Conservation (phyloP, 345 rosid species). For the Pistacia integerrima region DNA sequence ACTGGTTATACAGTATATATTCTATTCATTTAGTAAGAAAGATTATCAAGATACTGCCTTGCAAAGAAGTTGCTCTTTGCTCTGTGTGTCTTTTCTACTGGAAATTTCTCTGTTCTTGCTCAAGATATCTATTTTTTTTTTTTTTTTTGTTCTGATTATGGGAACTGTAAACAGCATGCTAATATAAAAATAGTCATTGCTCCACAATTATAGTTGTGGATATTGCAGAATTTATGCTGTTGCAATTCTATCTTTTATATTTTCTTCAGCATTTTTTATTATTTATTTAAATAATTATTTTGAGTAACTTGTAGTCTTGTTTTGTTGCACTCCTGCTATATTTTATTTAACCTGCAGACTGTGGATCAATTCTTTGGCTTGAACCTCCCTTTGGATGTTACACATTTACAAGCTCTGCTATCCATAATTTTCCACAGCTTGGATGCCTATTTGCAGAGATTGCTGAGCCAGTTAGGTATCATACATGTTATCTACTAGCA, state of each 20-base stretch:
- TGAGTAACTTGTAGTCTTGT: slow-evolving; percentile 1
- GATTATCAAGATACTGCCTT: slow-evolving; percentile 5
- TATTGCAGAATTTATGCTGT: not conserved
- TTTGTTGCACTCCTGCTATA: slow-evolving; percentile 14
- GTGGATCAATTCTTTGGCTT: slow-evolving; percentile 89
- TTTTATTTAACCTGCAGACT: slow-evolving; percentile 58
- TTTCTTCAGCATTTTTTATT: not conserved
- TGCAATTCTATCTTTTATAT: not conserved
- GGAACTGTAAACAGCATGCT: not conserved
- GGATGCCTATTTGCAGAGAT: slow-evolving; percentile 73
- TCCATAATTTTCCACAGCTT: slow-evolving; percentile 84
- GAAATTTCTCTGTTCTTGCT: slow-evolving; percentile 8
- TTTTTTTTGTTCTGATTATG: not conserved
- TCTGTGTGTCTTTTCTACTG: not conserved
- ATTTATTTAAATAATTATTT: not conserved
- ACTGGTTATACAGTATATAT: not conserved
- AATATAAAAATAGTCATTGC: not conserved
- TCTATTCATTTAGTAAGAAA: not conserved
- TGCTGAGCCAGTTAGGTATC: slow-evolving; percentile 78
- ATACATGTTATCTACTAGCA: slow-evolving; percentile 9
- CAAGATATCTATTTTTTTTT: not conserved
- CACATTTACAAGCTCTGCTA: slow-evolving; percentile 94
- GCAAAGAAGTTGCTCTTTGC: slow-evolving; percentile 9
- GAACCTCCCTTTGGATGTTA: slow-evolving; percentile 82
- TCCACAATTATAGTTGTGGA: not conserved